Evolutionary conservation across 805 yeast species (phyloP).

Genomic region (Yamadazyma akitaensis): DNA sequence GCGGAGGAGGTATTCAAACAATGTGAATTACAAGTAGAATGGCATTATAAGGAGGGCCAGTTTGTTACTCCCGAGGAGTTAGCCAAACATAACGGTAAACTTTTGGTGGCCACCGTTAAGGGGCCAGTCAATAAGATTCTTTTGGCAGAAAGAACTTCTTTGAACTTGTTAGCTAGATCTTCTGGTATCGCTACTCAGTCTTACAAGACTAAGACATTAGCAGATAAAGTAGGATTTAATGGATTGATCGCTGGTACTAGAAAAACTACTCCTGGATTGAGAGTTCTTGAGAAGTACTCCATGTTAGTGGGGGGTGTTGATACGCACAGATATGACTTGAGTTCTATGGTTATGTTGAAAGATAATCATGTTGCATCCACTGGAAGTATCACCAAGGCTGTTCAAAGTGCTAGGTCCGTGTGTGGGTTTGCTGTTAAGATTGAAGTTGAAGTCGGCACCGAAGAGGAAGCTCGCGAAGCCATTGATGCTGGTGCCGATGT

Average conservation of each 20-base stretch:
- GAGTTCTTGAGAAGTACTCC: constrained; percentile 85
- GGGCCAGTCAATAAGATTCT: constrained; percentile 81
- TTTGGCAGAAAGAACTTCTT: constrained; percentile 81
- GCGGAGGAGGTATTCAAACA: constrained; percentile 81
- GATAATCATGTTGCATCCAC: constrained; percentile 93
- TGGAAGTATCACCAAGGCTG: constrained; percentile 87
- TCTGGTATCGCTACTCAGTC: constrained; percentile 88
- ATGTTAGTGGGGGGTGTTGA: constrained; percentile 96
- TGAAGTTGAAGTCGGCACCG: constrained; percentile 88
- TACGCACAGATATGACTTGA: constrained; percentile 85
- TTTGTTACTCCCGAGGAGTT: constrained; percentile 42
- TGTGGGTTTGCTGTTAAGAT: constrained; percentile 88
- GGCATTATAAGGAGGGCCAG: constrained; percentile 74
- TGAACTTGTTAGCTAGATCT: constrained; percentile 76
- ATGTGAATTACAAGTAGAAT: constrained; percentile 65
- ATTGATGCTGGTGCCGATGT: constrained; percentile 94
- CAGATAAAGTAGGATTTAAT: constrained; percentile 63
- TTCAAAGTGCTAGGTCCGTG: constrained; percentile 66
- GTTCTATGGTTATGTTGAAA: constrained; percentile 94
- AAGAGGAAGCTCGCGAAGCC: constrained; percentile 86
- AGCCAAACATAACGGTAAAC: constrained; percentile 45
- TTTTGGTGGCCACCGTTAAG: constrained; percentile 69
- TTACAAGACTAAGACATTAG: constrained; percentile 51
- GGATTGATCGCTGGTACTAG: constrained; percentile 95
- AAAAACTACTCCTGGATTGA: constrained; percentile 94